Evolutionary conservation across 2,329 filamentous ascomycete genomes (phyloP), one percentile per base, ranked within the genome.

Genomic region (Hirsutella minnesotensis): DNA sequence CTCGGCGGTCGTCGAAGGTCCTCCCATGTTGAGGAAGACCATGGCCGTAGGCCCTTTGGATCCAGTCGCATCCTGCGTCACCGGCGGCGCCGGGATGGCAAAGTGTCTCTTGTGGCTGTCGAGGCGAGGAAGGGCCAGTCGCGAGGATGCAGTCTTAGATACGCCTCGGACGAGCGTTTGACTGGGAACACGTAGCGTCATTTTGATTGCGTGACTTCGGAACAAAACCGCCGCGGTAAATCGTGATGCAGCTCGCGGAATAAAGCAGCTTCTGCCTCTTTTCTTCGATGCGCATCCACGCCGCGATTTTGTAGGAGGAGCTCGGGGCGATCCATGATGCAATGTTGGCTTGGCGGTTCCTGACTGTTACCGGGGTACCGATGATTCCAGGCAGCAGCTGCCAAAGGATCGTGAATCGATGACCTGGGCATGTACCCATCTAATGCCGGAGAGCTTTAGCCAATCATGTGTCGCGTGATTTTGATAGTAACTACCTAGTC

Each of bases 1-100:
- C 67, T 98, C 88, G 51, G 81, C 77, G 4, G 83, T 84, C 4
- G 85, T 95, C 1, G 86, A 85, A 3, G 92, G 92, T 0, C 92
- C 92, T 46, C 92, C 92, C 92, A 98, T 98, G 66, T 98, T 98
- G 67, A 98, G 78, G 58, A 98, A 95, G 13, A 98, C 92, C 79
- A 98, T 96, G 36, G 92, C 92, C 4, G 92, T 98, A 8, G 89
- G 88, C 0, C 90, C 90, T 57, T 86, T 72, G 35, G 73, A 75
- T 12, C 74, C 77, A 1, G 76, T 76, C 7, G 75, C 71, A 72
- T 87, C 74, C 61, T 94, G 86, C 0, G 85, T 89, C 19, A 92
- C 86, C 8, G 86, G 85, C 10, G 85, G 83, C 4, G 77, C 79
- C 18, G 60, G 53, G 33, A 63, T 66, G 42, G 64, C 62, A 40